phyloP scores from a whole-genome alignment of 495 filamentous ascomycete genomes.

The Aspergillus ellipticus region DNA sequence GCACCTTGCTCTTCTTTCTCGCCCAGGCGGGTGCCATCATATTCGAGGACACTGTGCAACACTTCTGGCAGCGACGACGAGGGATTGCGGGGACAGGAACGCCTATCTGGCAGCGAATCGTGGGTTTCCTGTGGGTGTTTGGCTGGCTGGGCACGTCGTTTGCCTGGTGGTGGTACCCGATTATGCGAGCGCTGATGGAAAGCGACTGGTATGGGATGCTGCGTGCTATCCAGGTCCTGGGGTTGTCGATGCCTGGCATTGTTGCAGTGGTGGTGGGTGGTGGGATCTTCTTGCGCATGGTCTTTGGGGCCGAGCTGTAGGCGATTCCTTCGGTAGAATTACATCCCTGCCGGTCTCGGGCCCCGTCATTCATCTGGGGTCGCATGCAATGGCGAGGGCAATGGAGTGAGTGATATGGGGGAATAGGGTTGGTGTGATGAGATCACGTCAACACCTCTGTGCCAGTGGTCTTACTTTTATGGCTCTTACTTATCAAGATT shows the following conservation, averaged over 20 bases:
- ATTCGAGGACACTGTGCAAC: conserved; percentile 25
- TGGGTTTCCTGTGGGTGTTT: conserved; percentile 18
- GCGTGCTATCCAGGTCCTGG: not conserved
- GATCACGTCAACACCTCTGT: too few relatives aligned
- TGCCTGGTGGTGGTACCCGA: conserved; percentile 5
- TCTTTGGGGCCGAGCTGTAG: conserved; percentile 2
- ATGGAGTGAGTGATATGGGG: too few relatives aligned
- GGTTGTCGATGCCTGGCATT: not conserved
- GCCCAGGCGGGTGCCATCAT: conserved; percentile 20
- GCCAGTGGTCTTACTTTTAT: too few relatives aligned
- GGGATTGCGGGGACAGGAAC: not conserved
- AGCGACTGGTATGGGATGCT: not conserved
- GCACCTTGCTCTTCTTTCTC: conserved; percentile 24
- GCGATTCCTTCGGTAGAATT: too few relatives aligned
- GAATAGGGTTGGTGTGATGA: too few relatives aligned
- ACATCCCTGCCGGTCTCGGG: too few relatives aligned
- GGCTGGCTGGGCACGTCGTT: conserved; percentile 3
- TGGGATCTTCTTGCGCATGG: not conserved
- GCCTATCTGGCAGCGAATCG: not conserved
- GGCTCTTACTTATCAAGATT: too few relatives aligned
- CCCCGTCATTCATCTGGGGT: too few relatives aligned
- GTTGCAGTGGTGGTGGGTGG: not conserved
- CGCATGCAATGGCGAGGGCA: too few relatives aligned
- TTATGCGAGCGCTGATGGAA: not conserved
- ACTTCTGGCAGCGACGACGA: not conserved